These are phyloP conservation scores for Sungouiozyma intestinalis DNA, from an alignment of 805 yeast genomes.

Conservation along the genomic window DNA sequence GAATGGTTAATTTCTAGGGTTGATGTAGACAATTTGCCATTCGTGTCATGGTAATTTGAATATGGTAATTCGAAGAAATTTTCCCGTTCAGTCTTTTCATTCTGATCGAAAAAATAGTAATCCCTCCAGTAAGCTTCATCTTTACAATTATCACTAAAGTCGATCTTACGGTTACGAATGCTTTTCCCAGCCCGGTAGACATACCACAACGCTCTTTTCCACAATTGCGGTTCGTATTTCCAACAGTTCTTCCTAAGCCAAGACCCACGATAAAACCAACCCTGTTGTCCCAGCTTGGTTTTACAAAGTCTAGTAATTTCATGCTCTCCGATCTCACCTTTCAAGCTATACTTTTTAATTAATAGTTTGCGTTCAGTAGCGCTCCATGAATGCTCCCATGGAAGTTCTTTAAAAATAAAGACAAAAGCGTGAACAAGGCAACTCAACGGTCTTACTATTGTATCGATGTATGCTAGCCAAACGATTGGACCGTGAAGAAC, in stretches of 20 bases:
- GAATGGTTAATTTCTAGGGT: background rate
- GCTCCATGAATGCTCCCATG: slow-evolving; percentile 50
- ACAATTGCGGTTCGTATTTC: slow-evolving; percentile 17
- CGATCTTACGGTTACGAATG: slow-evolving; percentile 6
- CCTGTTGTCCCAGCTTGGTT: slow-evolving; percentile 19
- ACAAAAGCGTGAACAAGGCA: slow-evolving; percentile 71
- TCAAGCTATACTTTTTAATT: slow-evolving; percentile 13
- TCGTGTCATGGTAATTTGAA: background rate
- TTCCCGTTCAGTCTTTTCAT: background rate
- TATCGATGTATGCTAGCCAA: slow-evolving; percentile 59
- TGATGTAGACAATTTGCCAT: background rate
- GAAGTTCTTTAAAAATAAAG: slow-evolving; percentile 65
- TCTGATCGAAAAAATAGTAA: slow-evolving; percentile 9
- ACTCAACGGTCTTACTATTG: slow-evolving; percentile 70
- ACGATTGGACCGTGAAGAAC: slow-evolving; percentile 39
- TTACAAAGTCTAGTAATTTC: slow-evolving; percentile 17
- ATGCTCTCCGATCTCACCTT: slow-evolving; percentile 19
- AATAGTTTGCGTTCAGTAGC: slow-evolving; percentile 15
- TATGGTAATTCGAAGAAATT: background rate
- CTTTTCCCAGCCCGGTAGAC: slow-evolving; percentile 14
- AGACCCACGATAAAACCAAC: slow-evolving; percentile 27
- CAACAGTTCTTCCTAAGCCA: slow-evolving; percentile 19
- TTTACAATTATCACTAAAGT: slow-evolving; percentile 20
- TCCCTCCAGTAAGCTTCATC: slow-evolving; percentile 16
- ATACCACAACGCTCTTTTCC: slow-evolving; percentile 21